Conservation (phyloP, 2,329 filamentous ascomycete genomes). For the Nemania serpens region DNA sequence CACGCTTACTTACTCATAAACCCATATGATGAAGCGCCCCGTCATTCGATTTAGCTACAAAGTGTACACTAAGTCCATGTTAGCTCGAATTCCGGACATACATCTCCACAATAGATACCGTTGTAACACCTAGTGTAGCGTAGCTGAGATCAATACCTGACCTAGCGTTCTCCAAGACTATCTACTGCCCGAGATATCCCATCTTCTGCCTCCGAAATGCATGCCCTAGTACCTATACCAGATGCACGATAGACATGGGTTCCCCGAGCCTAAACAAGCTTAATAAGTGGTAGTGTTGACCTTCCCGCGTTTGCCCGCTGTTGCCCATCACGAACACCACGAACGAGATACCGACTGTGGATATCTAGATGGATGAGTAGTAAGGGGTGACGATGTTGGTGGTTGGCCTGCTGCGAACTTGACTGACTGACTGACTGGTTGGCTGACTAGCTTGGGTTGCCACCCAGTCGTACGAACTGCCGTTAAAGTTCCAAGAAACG, state of each 20-base stretch:
- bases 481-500: not conserved
- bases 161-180: no score
- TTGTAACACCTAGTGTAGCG: not conserved
- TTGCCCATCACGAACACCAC: not conserved
- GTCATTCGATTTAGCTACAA: conserved; percentile 1
- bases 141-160: no score
- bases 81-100: not conserved
- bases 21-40: not conserved
- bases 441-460: not conserved
- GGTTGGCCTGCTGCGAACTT: no score
- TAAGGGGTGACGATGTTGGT: no score
- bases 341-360: not conserved
- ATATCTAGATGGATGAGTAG: not conserved
- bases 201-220: conserved; percentile 3
- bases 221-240: no score
- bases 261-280: not conserved
- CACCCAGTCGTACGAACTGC: not conserved
- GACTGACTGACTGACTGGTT: no score
- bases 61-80: no score
- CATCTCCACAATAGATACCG: conserved; percentile 6
- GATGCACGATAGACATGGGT: not conserved
- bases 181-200: no score
- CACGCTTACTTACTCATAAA: not conserved
- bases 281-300: not conserved
- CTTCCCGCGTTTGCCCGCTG: not conserved